Conservation (phyloP, 176 grass and related monocot species). For the Oryza glumipatula region DNA sequence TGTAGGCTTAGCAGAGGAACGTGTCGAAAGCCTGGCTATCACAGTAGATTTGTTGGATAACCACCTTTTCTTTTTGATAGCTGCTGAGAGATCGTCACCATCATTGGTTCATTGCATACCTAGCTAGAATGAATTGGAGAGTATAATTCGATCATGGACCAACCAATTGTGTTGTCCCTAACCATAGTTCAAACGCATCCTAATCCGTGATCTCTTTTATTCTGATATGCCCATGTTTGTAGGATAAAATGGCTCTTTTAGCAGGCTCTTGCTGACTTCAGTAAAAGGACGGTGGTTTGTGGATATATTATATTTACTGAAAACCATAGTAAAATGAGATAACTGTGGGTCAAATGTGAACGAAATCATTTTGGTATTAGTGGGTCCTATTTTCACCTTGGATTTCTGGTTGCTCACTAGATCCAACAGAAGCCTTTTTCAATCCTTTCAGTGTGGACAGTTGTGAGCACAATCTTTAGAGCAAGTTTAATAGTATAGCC, state of each 20-base stretch:
- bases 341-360: constrained; percentile 17
- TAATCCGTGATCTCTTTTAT: constrained; percentile 11
- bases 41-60: constrained; percentile 24
- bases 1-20: constrained; percentile 39
- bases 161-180: constrained; percentile 7
- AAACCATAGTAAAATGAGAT: constrained; percentile 8
- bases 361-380: constrained; percentile 21
- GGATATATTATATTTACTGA: neutral
- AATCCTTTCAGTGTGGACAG: constrained; percentile 20
- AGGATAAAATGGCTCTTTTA: constrained; percentile 9
- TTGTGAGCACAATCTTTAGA: constrained; percentile 31
- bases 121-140: neutral
- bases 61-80: constrained; percentile 39
- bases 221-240: constrained; percentile 21
- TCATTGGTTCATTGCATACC: constrained; percentile 37
- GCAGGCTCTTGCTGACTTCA: constrained; percentile 20
- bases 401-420: constrained; percentile 20
- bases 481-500: no score
- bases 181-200: constrained; percentile 4
- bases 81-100: constrained; percentile 41
- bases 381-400: constrained; percentile 28
- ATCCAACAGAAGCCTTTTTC: constrained; percentile 50
- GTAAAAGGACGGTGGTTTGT: constrained; percentile 14
- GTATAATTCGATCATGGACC: neutral
- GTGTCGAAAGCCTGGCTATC: constrained; percentile 57